Evolutionary conservation across 2,329 filamentous ascomycete genomes (phyloP), one percentile per base, ranked within the genome.

Genomic region (Bisporella sp.): DNA sequence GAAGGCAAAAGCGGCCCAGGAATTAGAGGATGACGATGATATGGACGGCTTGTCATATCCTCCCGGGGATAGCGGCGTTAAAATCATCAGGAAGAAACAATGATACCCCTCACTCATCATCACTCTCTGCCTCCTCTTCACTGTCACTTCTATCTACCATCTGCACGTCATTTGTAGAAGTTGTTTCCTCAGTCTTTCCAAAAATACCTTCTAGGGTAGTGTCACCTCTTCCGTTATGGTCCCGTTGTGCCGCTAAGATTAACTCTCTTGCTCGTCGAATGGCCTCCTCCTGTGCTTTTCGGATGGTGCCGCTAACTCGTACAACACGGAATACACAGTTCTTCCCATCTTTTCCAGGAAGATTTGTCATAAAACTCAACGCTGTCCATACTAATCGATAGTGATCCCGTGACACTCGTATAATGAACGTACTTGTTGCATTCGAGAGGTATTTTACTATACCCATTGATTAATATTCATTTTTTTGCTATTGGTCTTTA

Each of bases 371-470:
- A 59, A 90, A 87, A 0, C 89, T 88, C 48, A 99, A 72, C 1
- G 90, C 88, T 0, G 90, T 84, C 93, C 93, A 99, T 4, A 96
- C 84, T 55, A 96, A 78, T 44, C 89, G 80, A 66, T 91, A 95
- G 58, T 95, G 84, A 12, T 84, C 82, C 51, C 93, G 83, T 3
- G 88, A 82, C 57, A 91, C 89, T 55, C 87, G 82, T 39, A 99
- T 75, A 53, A 99, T 99, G 49, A 92, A 89, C 1, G 92, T 99
- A 5, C 89, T 95, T 0, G 93, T 99, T n/a, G 90, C 87, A 4
- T 83, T 76, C 1, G 90, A 96, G 47, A 95, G 77, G 67, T 99
- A 99, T 73, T 96, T 96, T 48, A 99, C 89, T 92, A 7, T 28
- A 31, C 32, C 11, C 3, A 21, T 21, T 21, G 21, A 21, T 21